Percentiles rank a stretch among this genome's conserved stretches.
Evolutionary conservation across 805 yeast genomes (phyloP).

Genomic region (Candida coquimbonensis): DNA sequence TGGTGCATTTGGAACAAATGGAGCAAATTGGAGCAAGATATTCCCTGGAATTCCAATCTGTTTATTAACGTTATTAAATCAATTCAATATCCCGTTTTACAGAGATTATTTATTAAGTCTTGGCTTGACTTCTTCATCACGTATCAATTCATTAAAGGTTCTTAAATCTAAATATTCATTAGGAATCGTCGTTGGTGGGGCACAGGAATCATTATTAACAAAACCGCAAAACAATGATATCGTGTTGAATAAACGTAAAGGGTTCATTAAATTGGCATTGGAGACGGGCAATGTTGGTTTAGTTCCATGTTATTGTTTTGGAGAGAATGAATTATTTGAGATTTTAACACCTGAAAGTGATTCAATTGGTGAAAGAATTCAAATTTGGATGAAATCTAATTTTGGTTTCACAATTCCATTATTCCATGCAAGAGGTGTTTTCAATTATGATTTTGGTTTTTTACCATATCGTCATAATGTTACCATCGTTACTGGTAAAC

Average conservation of each 20-base stretch:
- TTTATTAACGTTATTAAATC: slow-evolving; percentile 73
- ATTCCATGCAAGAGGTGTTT: slow-evolving; percentile 86
- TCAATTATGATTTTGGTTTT: slow-evolving; percentile 87
- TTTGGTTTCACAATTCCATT: slow-evolving; percentile 87
- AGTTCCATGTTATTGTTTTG: slow-evolving; percentile 88
- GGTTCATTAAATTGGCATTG: slow-evolving; percentile 83
- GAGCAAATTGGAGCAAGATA: slow-evolving; percentile 54
- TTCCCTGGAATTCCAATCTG: slow-evolving; percentile 85
- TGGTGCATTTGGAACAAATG: slow-evolving; percentile 79
- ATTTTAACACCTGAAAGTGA: slow-evolving; percentile 37
- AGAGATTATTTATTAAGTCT: slow-evolving; percentile 77
- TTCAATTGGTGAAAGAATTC: slow-evolving; percentile 49
- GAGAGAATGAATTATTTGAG: slow-evolving; percentile 68
- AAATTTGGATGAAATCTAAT: slow-evolving; percentile 60
- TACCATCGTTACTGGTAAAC: slow-evolving; percentile 66
- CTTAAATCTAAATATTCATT: slow-evolving; percentile 64
- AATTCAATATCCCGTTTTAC: slow-evolving; percentile 77
- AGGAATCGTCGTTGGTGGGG: slow-evolving; percentile 93
- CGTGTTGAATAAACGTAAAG: slow-evolving; percentile 72
- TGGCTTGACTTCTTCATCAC: slow-evolving; percentile 82
- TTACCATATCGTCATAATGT: slow-evolving; percentile 81
- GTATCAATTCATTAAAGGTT: slow-evolving; percentile 58
- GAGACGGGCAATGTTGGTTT: slow-evolving; percentile 68
- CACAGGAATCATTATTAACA: slow-evolving; percentile 76
- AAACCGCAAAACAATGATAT: slow-evolving; percentile 54